phyloP scores from a whole-genome alignment of 2,329 filamentous ascomycete genomes.

The Botryotinia calthae region DNA sequence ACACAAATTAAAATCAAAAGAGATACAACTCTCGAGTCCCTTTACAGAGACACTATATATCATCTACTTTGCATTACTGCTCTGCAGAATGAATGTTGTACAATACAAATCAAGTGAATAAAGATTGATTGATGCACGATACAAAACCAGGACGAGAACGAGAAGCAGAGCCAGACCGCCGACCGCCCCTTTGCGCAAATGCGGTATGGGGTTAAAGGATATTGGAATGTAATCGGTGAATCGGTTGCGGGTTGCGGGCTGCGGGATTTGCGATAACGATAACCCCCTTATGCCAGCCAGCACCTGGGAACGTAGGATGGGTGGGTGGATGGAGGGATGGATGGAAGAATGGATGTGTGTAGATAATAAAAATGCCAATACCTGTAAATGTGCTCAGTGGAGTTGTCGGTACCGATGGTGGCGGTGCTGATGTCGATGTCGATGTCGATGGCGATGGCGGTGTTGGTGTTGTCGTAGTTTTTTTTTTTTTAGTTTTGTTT shows the following conservation, averaged over 20 bases:
- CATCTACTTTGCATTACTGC: conserved; percentile 26
- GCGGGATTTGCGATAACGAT: conserved; percentile 16
- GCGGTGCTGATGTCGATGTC: neutral
- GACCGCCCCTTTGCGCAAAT: conserved; percentile 12
- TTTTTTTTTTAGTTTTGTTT: too few species aligned
- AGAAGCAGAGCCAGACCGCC: conserved; percentile 7
- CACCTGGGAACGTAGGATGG: neutral
- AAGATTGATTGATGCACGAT: conserved; percentile 15
- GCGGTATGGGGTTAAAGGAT: neutral
- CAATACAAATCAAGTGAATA: conserved; percentile 16
- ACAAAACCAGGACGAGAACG: conserved; percentile 1
- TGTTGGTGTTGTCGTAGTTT: too few species aligned
- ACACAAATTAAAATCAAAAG: conserved; percentile 10
- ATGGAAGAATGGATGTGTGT: neutral
- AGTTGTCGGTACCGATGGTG: neutral
- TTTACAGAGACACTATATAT: conserved; percentile 17
- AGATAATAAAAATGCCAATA: neutral
- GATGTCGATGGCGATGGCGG: neutral
- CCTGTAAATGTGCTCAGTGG: neutral
- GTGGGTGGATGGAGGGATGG: too few species aligned
- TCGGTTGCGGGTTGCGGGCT: neutral
- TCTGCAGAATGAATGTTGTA: conserved; percentile 18
- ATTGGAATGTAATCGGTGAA: conserved; percentile 12
- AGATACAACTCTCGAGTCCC: conserved; percentile 8
- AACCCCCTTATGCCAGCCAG: neutral